A percentile compares a stretch with the other conserved stretches of the same genome.
Conservation (phyloP, 441 rosid species). For the Corymbia citriodora region DNA sequence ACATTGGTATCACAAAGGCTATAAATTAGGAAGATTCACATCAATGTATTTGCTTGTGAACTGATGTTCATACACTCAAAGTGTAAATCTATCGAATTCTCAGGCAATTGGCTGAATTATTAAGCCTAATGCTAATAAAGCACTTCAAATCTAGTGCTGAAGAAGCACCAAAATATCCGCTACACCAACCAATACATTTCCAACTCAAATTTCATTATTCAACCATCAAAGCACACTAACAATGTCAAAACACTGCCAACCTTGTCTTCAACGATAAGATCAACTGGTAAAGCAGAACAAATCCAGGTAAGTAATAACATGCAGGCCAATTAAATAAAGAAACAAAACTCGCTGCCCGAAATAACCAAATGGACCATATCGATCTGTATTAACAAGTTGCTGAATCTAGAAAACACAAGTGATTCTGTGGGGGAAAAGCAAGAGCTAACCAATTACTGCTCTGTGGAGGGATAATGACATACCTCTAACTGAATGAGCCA, state of each 20-base stretch:
- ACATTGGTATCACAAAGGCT: background rate
- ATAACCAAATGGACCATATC: background rate
- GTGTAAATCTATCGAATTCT: background rate
- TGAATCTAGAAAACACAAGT: background rate
- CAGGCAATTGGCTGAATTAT: background rate
- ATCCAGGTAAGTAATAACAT: background rate
- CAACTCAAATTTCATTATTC: background rate
- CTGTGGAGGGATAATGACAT: background rate
- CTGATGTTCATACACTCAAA: background rate
- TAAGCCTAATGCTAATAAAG: background rate
- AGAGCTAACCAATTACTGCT: background rate
- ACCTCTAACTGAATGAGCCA: constrained; percentile 17
- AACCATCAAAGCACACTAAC: background rate
- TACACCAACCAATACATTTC: background rate
- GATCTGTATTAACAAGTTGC: background rate
- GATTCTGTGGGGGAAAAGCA: background rate
- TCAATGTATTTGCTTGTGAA: background rate
- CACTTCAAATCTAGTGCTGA: background rate
- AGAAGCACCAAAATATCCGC: background rate
- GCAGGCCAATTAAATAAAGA: background rate
- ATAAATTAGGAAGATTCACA: background rate
- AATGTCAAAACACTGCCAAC: background rate
- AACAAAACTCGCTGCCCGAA: background rate
- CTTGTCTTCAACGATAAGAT: background rate
- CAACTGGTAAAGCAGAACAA: background rate